Base-by-base conservation (phyloP, 345 rosid species). In the Cochlearia excelsa region DNA sequence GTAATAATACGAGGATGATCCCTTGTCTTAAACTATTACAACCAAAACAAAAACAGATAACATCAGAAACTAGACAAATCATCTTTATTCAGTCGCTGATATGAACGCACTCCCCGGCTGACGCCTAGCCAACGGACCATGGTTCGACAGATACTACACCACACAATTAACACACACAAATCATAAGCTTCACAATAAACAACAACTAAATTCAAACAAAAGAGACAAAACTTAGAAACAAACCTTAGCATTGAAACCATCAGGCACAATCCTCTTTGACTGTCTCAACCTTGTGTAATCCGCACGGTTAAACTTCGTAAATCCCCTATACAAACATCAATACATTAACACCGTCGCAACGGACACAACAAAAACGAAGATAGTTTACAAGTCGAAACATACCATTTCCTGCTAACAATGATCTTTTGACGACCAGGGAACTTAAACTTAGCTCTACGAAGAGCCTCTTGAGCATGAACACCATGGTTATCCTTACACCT, bases 401-500 rank as follows among this genome's bases (percentile, higher is more conserved):
- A 82, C 87, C 87, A 80, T 45, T 80, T 82, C 78, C 82, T 75
- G 82, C 79, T 79, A 63, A 77, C 79, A 55, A 82, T 79, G 27
- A 79, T 79, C 82, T 79, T 79, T 41, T 79, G 82, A 16, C 78
- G 80, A 38, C 84, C 87, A 59, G 82, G 87, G 61, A 82, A 79
- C 82, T 81, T 81, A 51, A 79, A 81, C 57, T 81, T 77, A 10
- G 83, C 86, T 3, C 80, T 71, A 26, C 81, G 75, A 16, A 79
- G 86, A 67, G 86, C 86, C 58, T 79, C 81, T 46, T 78, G 81
- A 0, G 86, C 86, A 58, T 79, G 79, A 30, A 37, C 63, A 23
- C 82, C 75, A 51, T 81, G 80, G 57, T 34, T 65, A 33, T 81
- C 81, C 61, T 74, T 81, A 46, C 85, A 81, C 10, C 83, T 54